phyloP scores from a whole-genome alignment of 2,329 filamentous ascomycete species.

The Purpureocillium takamizusanense region DNA sequence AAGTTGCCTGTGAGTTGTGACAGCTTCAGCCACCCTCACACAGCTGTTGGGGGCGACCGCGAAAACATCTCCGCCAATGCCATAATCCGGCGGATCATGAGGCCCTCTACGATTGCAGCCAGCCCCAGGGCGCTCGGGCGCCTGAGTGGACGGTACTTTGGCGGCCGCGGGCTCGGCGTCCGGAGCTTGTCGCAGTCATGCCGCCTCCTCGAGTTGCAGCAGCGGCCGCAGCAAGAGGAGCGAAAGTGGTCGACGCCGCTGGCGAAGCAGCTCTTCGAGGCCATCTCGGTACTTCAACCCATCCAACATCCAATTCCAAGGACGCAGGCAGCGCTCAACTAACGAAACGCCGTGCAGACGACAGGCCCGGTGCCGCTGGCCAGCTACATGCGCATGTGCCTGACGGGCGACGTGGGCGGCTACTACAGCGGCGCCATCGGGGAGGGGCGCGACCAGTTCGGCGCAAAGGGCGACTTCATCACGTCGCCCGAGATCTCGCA shows the following conservation, averaged over 20 bases:
- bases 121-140: background rate
- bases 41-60: no score
- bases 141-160: background rate
- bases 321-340: conserved; percentile 5
- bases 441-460: conserved; percentile 74
- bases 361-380: conserved; percentile 89
- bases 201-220: no score
- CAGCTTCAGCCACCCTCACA: no score
- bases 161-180: background rate
- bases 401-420: conserved; percentile 81
- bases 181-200: no score
- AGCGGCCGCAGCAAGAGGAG: conserved; percentile 16
- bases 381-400: conserved; percentile 96
- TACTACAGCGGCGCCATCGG: conserved; percentile 79
- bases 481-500: conserved; percentile 97
- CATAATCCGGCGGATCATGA: background rate
- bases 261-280: conserved; percentile 76
- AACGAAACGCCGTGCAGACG: conserved; percentile 26
- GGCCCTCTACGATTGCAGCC: background rate
- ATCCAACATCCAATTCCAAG: no score
- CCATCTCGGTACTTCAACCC: conserved; percentile 58
- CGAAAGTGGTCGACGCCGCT: conserved; percentile 87
- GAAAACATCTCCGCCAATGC: background rate
- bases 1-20: no score
- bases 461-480: conserved; percentile 88